A percentile compares a stretch with the other conserved stretches of the same genome.
phyloP scores from a whole-genome alignment of 176 grass and related monocot genomes.

The Hsuehochloa calcarea region DNA sequence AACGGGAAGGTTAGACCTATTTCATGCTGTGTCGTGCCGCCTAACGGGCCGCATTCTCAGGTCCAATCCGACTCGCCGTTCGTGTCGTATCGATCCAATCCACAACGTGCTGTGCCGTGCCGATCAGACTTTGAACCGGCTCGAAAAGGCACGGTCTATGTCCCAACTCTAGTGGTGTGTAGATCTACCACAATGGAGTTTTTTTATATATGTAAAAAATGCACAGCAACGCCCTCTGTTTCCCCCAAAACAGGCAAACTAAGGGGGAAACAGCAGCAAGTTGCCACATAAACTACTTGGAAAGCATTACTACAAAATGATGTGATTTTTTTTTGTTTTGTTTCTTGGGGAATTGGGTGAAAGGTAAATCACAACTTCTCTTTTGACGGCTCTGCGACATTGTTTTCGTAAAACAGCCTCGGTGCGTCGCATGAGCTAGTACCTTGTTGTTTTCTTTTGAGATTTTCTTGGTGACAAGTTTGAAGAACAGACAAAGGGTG shows the following conservation, averaged over 20 bases:
- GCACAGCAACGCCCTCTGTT: constrained; percentile 8
- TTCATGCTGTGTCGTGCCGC: too few species aligned
- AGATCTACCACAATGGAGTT: background rate
- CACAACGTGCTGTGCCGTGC: too few species aligned
- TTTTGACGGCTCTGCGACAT: background rate
- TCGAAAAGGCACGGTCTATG: too few species aligned
- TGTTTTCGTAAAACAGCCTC: constrained; percentile 6
- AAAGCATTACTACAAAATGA: background rate
- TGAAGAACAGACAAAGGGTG: background rate
- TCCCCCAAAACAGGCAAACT: constrained; percentile 11
- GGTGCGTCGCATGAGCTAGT: constrained; percentile 1
- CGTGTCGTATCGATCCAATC: too few species aligned
- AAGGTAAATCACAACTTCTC: background rate
- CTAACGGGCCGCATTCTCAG: too few species aligned
- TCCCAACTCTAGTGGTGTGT: too few species aligned
- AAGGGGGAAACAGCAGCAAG: constrained; percentile 15
- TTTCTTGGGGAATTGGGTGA: background rate
- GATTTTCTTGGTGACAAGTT: background rate
- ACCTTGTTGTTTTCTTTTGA: background rate
- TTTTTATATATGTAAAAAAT: background rate
- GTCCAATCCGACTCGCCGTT: too few species aligned
- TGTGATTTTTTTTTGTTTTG: background rate
- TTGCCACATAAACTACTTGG: constrained; percentile 29
- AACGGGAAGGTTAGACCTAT: too few species aligned
- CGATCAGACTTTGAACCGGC: too few species aligned